These are phyloP conservation scores for Yarrowia sp. DNA, from an alignment of 805 yeast genomes.

Conservation along the genomic window DNA sequence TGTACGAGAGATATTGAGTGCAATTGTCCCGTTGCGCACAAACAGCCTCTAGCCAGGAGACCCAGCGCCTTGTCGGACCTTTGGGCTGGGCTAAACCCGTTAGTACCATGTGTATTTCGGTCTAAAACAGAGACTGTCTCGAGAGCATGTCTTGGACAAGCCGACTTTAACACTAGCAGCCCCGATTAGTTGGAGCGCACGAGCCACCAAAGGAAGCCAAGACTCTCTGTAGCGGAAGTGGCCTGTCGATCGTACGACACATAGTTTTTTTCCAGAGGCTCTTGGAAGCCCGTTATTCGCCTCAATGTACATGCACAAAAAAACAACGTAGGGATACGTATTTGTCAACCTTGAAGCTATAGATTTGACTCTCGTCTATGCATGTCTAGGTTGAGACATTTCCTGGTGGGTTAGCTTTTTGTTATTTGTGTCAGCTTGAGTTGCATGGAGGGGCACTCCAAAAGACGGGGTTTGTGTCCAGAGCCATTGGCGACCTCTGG, in stretches of 20 bases:
- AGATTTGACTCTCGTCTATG: conserved; percentile 24
- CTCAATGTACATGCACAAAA: no score
- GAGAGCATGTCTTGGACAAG: conserved; percentile 14
- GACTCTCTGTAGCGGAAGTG: not conserved
- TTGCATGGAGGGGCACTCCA: conserved; percentile 6
- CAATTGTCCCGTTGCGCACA: not conserved
- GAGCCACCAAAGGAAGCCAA: not conserved
- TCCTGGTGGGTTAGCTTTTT: not conserved
- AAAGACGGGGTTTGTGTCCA: not conserved
- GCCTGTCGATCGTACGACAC: conserved; percentile 7
- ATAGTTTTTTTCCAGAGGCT: no score
- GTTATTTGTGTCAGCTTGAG: not conserved
- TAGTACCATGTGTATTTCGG: not conserved
- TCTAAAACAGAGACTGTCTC: conserved; percentile 9
- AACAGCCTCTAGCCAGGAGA: not conserved
- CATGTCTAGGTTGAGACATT: conserved; percentile 26
- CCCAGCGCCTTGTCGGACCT: not conserved
- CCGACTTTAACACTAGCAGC: not conserved
- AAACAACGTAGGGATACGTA: not conserved
- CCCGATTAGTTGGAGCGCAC: no score
- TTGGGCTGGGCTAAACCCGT: not conserved
- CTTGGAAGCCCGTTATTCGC: no score
- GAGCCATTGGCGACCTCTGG: not conserved
- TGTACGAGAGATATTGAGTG: not conserved
- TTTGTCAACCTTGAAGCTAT: conserved; percentile 6